phyloP scores from a whole-genome alignment of 257 asterid species.

The Nyctanthes arbortristis region DNA sequence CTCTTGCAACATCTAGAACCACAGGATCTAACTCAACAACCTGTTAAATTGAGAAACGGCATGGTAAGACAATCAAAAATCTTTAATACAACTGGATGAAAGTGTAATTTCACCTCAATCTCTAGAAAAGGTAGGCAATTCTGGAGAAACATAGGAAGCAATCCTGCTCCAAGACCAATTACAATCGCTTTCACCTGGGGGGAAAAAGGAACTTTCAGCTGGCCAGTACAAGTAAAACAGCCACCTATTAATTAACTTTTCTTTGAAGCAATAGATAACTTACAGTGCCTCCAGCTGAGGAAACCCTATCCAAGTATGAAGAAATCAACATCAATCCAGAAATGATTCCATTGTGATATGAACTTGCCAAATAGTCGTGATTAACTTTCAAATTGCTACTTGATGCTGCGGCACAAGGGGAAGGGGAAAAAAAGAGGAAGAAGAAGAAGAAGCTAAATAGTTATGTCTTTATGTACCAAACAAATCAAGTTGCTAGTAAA shows the following conservation, averaged over 20 bases:
- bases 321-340: slow-evolving; percentile 78
- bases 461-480: too few species aligned
- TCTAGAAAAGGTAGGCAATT: slow-evolving; percentile 53
- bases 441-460: too few species aligned
- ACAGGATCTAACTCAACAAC: slow-evolving; percentile 81
- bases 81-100: not conserved
- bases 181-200: slow-evolving; percentile 68
- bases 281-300: slow-evolving; percentile 51
- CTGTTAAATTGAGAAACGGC: slow-evolving; percentile 45
- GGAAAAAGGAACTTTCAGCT: slow-evolving; percentile 23
- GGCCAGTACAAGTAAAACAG: not conserved
- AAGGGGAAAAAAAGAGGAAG: not conserved
- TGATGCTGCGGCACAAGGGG: slow-evolving; percentile 27
- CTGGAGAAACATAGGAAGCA: slow-evolving; percentile 90
- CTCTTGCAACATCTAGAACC: slow-evolving; percentile 71
- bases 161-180: slow-evolving; percentile 97
- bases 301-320: slow-evolving; percentile 46
- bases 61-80: slow-evolving; percentile 1
- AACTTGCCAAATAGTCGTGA: slow-evolving; percentile 82
- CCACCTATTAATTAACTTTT: slow-evolving; percentile 2
- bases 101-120: slow-evolving; percentile 55
- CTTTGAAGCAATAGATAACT: slow-evolving; percentile 31
- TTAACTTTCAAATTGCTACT: slow-evolving; percentile 48
- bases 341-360: slow-evolving; percentile 85
- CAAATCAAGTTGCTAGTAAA: too few species aligned